Base-by-base conservation (phyloP, 2,329 filamentous ascomycete species). In the Arthrobotrys musiformis region DNA sequence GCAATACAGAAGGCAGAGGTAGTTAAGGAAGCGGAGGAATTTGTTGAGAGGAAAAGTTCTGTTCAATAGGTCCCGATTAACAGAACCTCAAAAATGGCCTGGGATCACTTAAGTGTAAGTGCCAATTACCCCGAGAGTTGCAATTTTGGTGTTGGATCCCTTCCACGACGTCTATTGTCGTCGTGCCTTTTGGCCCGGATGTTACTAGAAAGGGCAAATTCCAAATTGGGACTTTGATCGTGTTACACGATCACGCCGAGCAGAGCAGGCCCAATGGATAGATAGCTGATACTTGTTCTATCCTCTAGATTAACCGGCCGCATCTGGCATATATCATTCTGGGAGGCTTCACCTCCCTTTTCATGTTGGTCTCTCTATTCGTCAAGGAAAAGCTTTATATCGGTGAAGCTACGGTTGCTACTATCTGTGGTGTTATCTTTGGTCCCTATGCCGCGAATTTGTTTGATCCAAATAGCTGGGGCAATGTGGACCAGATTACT, bases 381-480 rank as follows among this genome's bases (percentile, higher is more conserved):
- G 97, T 99, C 86, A 99, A 99, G 87, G 95, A 99, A 87, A 92
- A 92, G 83, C 88, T 98, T 82, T 99, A 99, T 86, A 99, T 99
- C 83, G 95, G 95, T 83, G 95, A 99, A 87, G 95, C 95, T 61
- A 98, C 95, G 0, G 93, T 99, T 50, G 93, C 93, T 61, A 96
- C 93, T 1, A 85, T 97, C 58, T 93, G 92, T 82, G 93, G 93
- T 79, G 90, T 97, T 83, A 93, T 95, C 81, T 96, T 97, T 81
- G 93, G 93, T 0, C 93, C 93, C 15, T 90, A 93, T 85, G 93
- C 90, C 42, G 92, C 92, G 74, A 89, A 93, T 81, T 86, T 96
- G 42, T 94, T 97, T 83, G 86, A 94, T 82, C 93, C 91, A 64
- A 82, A 84, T 73, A 86, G 86, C 72, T 97, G 93, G 93, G 92